Percentiles rank a stretch among this genome's conserved stretches.
phyloP scores from a whole-genome alignment of 805 yeast species.

The Wickerhamiella allomyrinae region DNA sequence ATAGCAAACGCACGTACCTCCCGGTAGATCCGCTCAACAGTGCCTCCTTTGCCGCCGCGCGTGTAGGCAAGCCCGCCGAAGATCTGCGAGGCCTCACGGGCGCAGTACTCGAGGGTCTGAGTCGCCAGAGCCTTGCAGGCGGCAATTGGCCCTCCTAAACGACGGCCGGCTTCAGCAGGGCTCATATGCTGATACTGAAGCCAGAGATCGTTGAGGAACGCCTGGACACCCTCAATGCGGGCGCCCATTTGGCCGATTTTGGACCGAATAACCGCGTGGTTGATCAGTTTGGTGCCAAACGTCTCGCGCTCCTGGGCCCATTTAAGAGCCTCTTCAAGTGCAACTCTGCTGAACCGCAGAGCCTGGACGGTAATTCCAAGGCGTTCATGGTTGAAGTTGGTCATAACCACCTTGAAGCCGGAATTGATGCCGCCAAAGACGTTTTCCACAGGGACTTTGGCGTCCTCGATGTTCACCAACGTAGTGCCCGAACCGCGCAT shows the following conservation, averaged over 20 bases:
- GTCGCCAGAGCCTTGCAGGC: constrained; percentile 29
- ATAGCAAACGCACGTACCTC: constrained; percentile 33
- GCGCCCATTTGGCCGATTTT: constrained; percentile 30
- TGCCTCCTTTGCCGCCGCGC: constrained; percentile 31
- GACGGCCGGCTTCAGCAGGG: constrained; percentile 25
- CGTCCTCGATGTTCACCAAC: constrained; percentile 30
- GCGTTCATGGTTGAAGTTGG: constrained; percentile 33
- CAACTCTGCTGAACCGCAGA: constrained; percentile 26
- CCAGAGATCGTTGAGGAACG: constrained; percentile 27
- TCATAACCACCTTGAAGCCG: constrained; percentile 30
- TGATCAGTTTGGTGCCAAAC: constrained; percentile 28
- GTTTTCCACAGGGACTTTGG: constrained; percentile 30
- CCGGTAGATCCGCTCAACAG: constrained; percentile 30
- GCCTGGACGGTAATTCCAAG: constrained; percentile 30
- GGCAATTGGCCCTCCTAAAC: constrained; percentile 31
- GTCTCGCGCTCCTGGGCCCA: constrained; percentile 31
- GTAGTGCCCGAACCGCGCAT: constrained; percentile 31
- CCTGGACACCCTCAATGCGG: constrained; percentile 28
- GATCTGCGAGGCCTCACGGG: constrained; percentile 32
- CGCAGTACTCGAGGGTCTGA: constrained; percentile 30
- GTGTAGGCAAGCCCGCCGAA: constrained; percentile 32
- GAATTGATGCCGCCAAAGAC: constrained; percentile 28
- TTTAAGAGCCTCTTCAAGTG: constrained; percentile 27
- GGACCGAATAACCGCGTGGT: constrained; percentile 30
- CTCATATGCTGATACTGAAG: constrained; percentile 23